Evolutionary conservation across 148 eudicot genomes (phyloP).

Genomic region (Chenopodium formosanum): DNA sequence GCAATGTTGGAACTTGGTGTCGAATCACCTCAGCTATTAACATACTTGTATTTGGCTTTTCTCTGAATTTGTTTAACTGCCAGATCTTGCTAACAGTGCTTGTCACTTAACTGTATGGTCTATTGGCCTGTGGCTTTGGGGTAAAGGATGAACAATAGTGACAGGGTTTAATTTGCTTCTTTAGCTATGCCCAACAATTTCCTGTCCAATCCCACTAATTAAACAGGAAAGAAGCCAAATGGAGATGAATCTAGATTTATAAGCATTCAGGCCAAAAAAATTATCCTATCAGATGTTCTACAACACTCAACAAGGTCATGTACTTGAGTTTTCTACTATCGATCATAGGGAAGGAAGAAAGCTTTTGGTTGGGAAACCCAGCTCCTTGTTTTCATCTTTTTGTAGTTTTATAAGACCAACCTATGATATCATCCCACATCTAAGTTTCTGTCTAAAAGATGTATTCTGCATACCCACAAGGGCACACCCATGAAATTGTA

Average conservation of each 20-base stretch:
- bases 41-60: no score
- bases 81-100: no score
- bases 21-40: no score
- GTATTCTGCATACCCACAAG: background rate
- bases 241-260: background rate
- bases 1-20: background rate
- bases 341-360: background rate
- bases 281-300: background rate
- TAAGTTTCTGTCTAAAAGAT: background rate
- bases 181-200: background rate
- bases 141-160: background rate
- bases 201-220: background rate
- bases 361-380: background rate
- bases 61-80: no score
- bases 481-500: background rate
- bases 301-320: no score
- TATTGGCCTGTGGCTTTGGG: background rate
- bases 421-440: background rate
- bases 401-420: background rate
- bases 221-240: background rate
- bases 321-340: background rate
- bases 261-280: background rate
- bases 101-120: no score
- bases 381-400: background rate
- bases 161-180: background rate